phyloP scores from a whole-genome alignment of 306 rosid species.

The Urtica urens region DNA sequence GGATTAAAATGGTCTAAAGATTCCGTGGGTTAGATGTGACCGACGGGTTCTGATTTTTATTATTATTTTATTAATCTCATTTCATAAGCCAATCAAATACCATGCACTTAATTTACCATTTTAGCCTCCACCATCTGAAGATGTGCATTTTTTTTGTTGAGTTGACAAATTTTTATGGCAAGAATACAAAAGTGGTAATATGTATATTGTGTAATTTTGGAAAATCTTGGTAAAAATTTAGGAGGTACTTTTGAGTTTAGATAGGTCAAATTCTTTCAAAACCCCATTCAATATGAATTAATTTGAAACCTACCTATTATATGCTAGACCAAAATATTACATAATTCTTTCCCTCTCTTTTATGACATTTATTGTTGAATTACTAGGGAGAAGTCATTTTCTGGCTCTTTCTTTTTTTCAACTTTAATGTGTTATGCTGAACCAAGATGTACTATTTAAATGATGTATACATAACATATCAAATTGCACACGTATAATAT shows the following conservation, averaged over 20 bases:
- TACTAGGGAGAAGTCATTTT: slow-evolving; percentile 1
- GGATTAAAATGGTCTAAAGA: slow-evolving; percentile 10
- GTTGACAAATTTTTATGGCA: too few species aligned
- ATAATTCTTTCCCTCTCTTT: too few species aligned
- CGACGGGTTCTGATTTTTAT: slow-evolving; percentile 21
- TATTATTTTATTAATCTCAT: too few species aligned
- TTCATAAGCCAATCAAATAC: slow-evolving; percentile 20
- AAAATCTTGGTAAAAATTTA: too few species aligned
- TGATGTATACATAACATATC: not conserved
- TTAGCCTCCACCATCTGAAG: slow-evolving; percentile 4
- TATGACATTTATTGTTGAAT: too few species aligned
- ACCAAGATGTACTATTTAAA: not conserved
- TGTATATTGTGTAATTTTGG: not conserved
- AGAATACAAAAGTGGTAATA: not conserved
- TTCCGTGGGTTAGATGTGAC: slow-evolving; percentile 49
- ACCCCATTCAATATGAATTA: not conserved
- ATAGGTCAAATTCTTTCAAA: not conserved
- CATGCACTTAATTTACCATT: slow-evolving; percentile 20
- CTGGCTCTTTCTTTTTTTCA: not conserved
- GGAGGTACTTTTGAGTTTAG: not conserved
- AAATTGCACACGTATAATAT: not conserved
- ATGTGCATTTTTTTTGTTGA: too few species aligned
- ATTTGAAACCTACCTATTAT: not conserved
- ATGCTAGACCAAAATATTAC: too few species aligned
- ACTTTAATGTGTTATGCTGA: not conserved